Percentiles rank a stretch among this genome's conserved stretches.
phyloP scores from a whole-genome alignment of 192 early-diverging fungal genomes.

The Diversispora epigaea region DNA sequence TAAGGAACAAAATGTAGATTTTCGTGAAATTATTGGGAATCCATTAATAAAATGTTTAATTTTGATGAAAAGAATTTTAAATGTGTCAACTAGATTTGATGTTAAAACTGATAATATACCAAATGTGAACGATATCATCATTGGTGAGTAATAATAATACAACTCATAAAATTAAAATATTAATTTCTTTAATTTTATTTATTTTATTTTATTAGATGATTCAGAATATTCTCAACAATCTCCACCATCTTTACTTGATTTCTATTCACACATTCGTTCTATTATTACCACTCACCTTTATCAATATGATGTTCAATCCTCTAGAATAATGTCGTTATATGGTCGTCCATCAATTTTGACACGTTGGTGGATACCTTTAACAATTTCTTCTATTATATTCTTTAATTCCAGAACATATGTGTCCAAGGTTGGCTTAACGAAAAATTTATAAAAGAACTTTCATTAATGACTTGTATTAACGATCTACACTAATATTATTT shows the following conservation, averaged over 20 bases:
- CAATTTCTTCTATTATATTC: conserved; percentile 44
- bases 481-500: conserved; percentile 14
- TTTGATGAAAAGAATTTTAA: conserved; percentile 15
- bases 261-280: conserved; percentile 35
- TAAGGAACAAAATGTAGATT: neutral
- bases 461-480: conserved; percentile 26
- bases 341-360: conserved; percentile 55
- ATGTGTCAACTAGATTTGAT: conserved; percentile 12
- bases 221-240: conserved; percentile 1
- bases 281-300: conserved; percentile 40
- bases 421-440: conserved; percentile 22
- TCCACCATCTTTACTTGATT: conserved; percentile 26
- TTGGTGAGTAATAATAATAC: conserved; percentile 34
- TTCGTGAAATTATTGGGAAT: conserved; percentile 21
- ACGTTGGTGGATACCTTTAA: conserved; percentile 71
- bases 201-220: conserved; percentile 28
- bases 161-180: conserved; percentile 1
- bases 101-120: conserved; percentile 24
- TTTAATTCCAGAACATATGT: conserved; percentile 49
- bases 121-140: conserved; percentile 14
- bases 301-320: conserved; percentile 38
- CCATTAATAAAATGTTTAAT: conserved; percentile 22
- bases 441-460: neutral
- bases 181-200: neutral
- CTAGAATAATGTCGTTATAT: conserved; percentile 42